phyloP scores from a whole-genome alignment of 176 grass and related monocot species.

The Hordeum marinum region DNA sequence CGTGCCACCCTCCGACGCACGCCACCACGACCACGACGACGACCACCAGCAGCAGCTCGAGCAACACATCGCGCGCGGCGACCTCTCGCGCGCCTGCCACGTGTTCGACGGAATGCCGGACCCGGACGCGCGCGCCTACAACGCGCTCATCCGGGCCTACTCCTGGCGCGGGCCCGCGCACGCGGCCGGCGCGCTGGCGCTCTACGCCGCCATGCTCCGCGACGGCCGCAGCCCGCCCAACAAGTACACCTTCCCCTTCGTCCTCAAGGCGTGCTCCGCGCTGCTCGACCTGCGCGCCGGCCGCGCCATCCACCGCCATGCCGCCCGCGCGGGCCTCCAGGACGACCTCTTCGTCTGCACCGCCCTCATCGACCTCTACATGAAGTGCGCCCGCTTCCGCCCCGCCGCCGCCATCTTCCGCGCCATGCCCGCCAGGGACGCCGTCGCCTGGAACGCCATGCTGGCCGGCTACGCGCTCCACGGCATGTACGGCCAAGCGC shows the following conservation, averaged over 20 bases:
- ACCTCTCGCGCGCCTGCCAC: constrained; percentile 32
- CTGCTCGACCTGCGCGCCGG: constrained; percentile 43
- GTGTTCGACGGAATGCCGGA: constrained; percentile 52
- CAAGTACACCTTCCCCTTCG: constrained; percentile 84
- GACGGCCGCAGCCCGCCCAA: constrained; percentile 31
- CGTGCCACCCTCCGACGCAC: background rate
- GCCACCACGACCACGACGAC: too few relatives aligned
- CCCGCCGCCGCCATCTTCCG: constrained; percentile 41
- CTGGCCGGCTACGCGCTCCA: constrained; percentile 61
- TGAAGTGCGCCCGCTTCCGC: constrained; percentile 54
- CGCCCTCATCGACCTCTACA: constrained; percentile 80
- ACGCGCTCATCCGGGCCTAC: constrained; percentile 66
- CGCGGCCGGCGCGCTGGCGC: constrained; percentile 13
- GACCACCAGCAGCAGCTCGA: constrained; percentile 24
- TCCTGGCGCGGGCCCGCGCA: constrained; percentile 49
- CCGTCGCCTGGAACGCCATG: constrained; percentile 79
- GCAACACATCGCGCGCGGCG: constrained; percentile 27
- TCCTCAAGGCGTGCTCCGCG: constrained; percentile 74
- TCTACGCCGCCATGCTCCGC: constrained; percentile 50
- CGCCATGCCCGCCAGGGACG: constrained; percentile 57
- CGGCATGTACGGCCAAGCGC: constrained; percentile 28
- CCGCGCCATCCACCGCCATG: constrained; percentile 49
- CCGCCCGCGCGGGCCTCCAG: constrained; percentile 38
- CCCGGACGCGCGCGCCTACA: constrained; percentile 54
- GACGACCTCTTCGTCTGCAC: constrained; percentile 63